Percentiles rank a stretch among this genome's conserved stretches.
These are phyloP conservation scores for Gliomastix tumulicola DNA, from an alignment of 2,329 filamentous ascomycete species.

Conservation along the genomic window DNA sequence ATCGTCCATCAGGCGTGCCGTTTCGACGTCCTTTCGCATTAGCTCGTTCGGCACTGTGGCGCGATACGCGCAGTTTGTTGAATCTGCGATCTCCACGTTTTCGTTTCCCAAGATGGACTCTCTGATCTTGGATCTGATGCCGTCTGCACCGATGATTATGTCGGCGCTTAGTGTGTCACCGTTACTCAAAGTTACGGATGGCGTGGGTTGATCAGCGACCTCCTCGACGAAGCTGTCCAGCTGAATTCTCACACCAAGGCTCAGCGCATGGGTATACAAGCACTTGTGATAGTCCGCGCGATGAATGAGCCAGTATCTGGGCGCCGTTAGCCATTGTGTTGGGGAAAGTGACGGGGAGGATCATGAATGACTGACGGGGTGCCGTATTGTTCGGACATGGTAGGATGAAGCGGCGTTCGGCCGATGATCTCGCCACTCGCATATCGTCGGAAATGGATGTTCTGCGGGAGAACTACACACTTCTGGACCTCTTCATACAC, in stretches of 20 bases:
- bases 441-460: conserved; percentile 4
- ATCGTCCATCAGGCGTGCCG: conserved; percentile 2
- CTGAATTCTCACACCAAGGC: conserved; percentile 5
- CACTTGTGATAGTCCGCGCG: conserved; percentile 9
- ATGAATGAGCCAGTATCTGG: conserved; percentile 7
- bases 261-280: conserved; percentile 5
- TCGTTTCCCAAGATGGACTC: conserved; percentile 1
- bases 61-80: conserved; percentile 4
- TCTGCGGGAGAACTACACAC: conserved; percentile 3
- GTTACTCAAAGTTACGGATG: not conserved
- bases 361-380: conserved; percentile 2
- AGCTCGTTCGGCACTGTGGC: conserved; percentile 3
- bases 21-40: conserved; percentile 1
- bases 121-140: conserved; percentile 3
- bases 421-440: conserved; percentile 3
- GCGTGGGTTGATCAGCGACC: not conserved
- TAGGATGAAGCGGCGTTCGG: conserved; percentile 4
- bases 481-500: conserved; percentile 1
- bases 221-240: conserved; percentile 1
- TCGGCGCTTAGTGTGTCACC: conserved; percentile 6
- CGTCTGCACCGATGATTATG: conserved; percentile 5
- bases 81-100: conserved; percentile 1
- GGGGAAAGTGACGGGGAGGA: no score
- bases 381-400: conserved; percentile 1
- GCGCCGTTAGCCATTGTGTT: no score